These are phyloP conservation scores for Camellia sinensis DNA, from an alignment of 148 eudicot genomes.

Conservation along the genomic window DNA sequence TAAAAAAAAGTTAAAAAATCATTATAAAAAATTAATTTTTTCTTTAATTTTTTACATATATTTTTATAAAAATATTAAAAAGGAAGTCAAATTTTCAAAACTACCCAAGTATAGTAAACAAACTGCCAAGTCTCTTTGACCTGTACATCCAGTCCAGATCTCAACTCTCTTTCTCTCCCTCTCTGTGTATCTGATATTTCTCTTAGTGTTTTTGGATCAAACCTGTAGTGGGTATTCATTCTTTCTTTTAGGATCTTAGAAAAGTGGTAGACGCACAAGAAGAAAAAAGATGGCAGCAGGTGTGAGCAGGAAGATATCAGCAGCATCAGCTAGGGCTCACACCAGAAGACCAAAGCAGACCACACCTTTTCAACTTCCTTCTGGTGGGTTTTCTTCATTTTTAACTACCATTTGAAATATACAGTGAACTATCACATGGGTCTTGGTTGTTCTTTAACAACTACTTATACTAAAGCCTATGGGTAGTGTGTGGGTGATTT, in stretches of 20 bases:
- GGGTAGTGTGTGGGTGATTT: no score
- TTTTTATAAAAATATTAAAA: no score
- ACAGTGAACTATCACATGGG: not conserved
- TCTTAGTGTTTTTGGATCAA: no score
- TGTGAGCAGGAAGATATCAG: conserved; percentile 40
- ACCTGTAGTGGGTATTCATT: not conserved
- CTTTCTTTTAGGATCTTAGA: not conserved
- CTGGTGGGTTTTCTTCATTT: conserved; percentile 19
- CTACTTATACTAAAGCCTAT: not conserved
- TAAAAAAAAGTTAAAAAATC: no score
- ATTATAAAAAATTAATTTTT: no score
- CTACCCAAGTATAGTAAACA: no score
- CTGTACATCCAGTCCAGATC: no score
- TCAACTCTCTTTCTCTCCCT: no score
- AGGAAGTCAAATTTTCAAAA: no score
- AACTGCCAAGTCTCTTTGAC: no score
- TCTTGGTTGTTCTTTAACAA: not conserved
- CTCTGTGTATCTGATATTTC: no score
- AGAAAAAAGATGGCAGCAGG: conserved; percentile 34
- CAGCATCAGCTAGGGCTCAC: conserved; percentile 69
- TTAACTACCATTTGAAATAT: not conserved
- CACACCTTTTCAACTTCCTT: conserved; percentile 32
- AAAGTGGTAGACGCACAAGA: not conserved
- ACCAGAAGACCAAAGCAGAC: conserved; percentile 47
- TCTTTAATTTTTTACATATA: no score